Base-by-base conservation (phyloP, 768 basidiomycete species). In the Tremella mesenterica region DNA sequence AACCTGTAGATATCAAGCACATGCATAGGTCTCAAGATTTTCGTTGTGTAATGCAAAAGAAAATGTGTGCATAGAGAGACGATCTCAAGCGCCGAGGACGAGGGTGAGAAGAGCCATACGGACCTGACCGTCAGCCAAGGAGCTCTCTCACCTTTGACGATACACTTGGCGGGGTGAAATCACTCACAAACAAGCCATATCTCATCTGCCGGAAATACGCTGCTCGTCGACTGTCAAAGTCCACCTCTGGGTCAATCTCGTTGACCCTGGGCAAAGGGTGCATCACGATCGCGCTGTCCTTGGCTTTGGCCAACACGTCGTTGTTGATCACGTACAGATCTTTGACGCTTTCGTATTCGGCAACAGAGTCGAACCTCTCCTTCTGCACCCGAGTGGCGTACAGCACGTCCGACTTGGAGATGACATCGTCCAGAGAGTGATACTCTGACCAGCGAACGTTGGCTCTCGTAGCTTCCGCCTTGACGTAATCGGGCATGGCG, bases 121-220 rank as follows among this genome's bases (percentile, higher is more conserved):
- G 63, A 85, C 80, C 84, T 85, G 66, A 25, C 4, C 25, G 27
- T 41, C 56, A 53, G 33, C 48, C 18, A 30, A 33, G 46, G 10
- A 18, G 51, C 25, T 44, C 21, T 20, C 29, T 18, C 3, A n/a
- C 43, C 16, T 28, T 31, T 3, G 4, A 10, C 1, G 21, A 28
- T 34, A 43, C n/a, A 28, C 31, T 16, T 29, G 9, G 8, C 6
- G 25, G n/a, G n/a, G n/a, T n/a, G n/a, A n/a, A n/a, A n/a, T n/a
- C n/a, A 82, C 92, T 71, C 68, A 96, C 91, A 70, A 90, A 97
- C 57, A 96, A 85, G 43, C 93, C 93, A 69, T 95, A 93, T 52
- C 91, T 83, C 92, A 95, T 96, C 69, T 96, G 92, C 33, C 93
- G 83, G 85, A 97, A 96, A 76, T 96, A 97, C 20, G 88, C 90